Base-by-base conservation (phyloP, 2,329 filamentous ascomycete genomes). In the Diaporthe ampelina region DNA sequence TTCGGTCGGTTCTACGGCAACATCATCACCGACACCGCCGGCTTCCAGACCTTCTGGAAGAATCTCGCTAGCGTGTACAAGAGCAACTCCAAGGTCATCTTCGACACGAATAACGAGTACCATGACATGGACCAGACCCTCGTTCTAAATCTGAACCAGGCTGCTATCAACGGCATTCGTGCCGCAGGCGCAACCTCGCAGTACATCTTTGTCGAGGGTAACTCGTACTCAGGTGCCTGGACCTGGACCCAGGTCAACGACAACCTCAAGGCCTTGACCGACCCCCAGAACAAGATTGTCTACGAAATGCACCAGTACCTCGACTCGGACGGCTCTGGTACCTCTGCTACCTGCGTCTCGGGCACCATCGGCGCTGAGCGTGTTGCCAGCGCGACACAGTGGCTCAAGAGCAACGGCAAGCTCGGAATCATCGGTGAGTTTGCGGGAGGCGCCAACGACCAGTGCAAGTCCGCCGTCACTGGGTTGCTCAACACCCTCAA, bases 81-180 rank as follows among this genome's bases (percentile, higher is more conserved):
- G 76, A 78, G 80, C 77, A 89, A 92, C 81, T 78, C 82, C 54
- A 84, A 85, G 58, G 89, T 91, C 77, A 86, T 91, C 78, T 91
- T 91, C 76, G 88, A 91, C 80, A 91, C 88, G 71, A 91, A 91
- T 85, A 91, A 91, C 79, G 90, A 91, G 83, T 91, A 89, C 80
- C 84, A 91, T 78, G 86, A 86, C 78, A 89, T 91, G 85, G 88
- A 90, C 75, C 88, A 91, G 80, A 81, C 80, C 2, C 85, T 91
- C 17, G 89, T 91, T 24, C 81, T 88, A 48, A 81, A 86, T 76
- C 86, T 91, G 63, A 91, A 91, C 85, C 90, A 91, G 79, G 89
- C 88, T 21, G 90, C 89, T 75, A 90, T 91, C 78, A 79, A 90
- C 78, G 88, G 86, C 76, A 91, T 91, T 80, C 88, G 90, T 45